Evolutionary conservation across 2,329 filamentous ascomycete species (phyloP), one percentile per base, ranked within the genome.

Genomic region (Aspergillus aculeatinus): DNA sequence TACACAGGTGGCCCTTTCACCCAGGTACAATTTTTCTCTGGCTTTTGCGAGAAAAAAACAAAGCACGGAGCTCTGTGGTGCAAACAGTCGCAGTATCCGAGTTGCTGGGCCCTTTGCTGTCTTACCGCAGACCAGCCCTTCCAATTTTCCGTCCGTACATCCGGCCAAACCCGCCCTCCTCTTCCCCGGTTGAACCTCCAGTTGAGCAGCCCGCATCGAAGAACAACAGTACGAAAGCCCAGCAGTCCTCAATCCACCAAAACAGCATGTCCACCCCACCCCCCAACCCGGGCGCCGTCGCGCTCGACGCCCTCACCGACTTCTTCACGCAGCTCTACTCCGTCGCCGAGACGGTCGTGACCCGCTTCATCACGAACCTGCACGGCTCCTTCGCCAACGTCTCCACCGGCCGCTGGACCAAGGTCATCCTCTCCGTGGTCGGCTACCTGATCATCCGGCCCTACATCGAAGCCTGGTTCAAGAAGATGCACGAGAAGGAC

Each of bases 401-500:
- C 65, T 75, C 73, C 50, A 60, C 73, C 35, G 71, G 76, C 60
- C 80, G 81, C 66, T 83, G 79, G 76, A 78, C 95, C 68, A 89
- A 91, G 51, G 82, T 95, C 60, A 76, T 91, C 66, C 82, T 87
- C 65, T 84, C 92, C 62, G 84, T 92, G 21, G 85, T 91, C 68
- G 87, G 85, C 58, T 96, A 94, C 79, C 72, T 87, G 64, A 83
- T 95, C 55, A 69, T 92, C 25, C 87, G 91, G 1, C 90, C 90
- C 0, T 92, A 91, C 73, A 75, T 93, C 55, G 82, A 93, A 69
- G 89, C 88, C 70, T 76, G 86, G 42, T 87, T 86, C 67, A 85
- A 82, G 61, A 85, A 84, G 68, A 76, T 82, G 63, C 86, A 72
- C 33, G 74, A 76, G 4, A 69, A 66, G 4, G 70, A 74, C 14